Base-by-base conservation (phyloP, 1,139 yeast species). In the Scheffersomyces parashehatae region DNA sequence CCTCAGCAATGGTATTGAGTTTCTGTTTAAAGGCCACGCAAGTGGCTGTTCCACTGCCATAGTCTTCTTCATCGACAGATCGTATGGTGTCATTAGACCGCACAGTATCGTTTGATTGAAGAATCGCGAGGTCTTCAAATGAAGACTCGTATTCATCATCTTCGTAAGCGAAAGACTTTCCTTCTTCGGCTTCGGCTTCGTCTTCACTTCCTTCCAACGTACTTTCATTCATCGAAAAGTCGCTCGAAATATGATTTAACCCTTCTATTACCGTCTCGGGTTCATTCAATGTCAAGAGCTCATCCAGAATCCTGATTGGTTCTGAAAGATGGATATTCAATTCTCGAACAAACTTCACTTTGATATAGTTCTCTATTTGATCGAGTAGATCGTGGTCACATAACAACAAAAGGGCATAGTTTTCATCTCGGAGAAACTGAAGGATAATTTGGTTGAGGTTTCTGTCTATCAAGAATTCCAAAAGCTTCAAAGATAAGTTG, bases 351-450 rank as follows among this genome's bases (percentile, higher is more conserved):
- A 59, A 55, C 41, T 46, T 46, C 10, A 41, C 47, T 37, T 50
- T 51, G 16, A 69, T 62, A 44, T 72, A 73, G 10, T 45, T 39
- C 41, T 64, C 65, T 15, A 72, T 59, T 36, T 62, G 64, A 7
- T 49, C 56, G 2, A 67, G 43, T 26, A 70, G 58, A n/a, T 55
- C 54, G 20, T 52, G 53, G 40, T 64, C 73, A 48, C 71, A 65
- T n/a, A 62, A 50, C 9, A 64, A 45, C 13, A 68, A 52, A 7
- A 70, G 51, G 1, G 64, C 60, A 46, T 62, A 65, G 40, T 58
- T 62, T 32, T 68, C 72, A 49, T 72, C 73, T 31, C 65, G 57
- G 28, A 60, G 42, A 44, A 67, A 70, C 13, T 58, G 62, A 3
- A 69, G 50, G n/a, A 46, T 41, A 1, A 63, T 45, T 9, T 53